A percentile compares a stretch with the other conserved stretches of the same genome.
phyloP scores from a whole-genome alignment of 169 alveolate genomes.

The Plasmodium knowlesi region DNA sequence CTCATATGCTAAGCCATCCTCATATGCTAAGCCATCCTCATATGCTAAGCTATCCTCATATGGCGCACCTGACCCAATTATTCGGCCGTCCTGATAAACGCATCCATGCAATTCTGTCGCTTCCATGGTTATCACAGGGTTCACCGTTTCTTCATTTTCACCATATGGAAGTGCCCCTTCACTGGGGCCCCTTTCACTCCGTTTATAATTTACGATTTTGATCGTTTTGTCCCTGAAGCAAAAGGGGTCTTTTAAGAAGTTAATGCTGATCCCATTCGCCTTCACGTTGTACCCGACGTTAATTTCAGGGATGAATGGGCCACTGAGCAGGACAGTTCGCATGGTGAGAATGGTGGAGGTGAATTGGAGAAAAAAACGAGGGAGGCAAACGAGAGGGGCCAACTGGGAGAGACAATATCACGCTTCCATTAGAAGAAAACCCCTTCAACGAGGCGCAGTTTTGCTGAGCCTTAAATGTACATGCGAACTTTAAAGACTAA shows the following conservation, averaged over 20 bases:
- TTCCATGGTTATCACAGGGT: not conserved
- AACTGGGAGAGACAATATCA: slow-evolving; percentile 2
- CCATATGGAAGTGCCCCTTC: not conserved
- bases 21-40: not conserved
- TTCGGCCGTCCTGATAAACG: not conserved
- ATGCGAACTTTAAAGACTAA: not conserved
- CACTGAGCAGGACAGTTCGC: slow-evolving; percentile 28
- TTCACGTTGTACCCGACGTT: slow-evolving; percentile 65
- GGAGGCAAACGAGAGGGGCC: not conserved
- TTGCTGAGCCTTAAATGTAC: not conserved
- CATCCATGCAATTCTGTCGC: not conserved
- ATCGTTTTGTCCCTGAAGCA: slow-evolving; percentile 48
- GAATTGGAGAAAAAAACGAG: not conserved
- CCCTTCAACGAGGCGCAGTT: not conserved
- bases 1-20: not conserved
- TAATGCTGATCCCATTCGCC: slow-evolving; percentile 53
- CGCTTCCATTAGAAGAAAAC: not conserved
- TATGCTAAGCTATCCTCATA: not conserved
- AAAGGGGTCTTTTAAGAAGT: slow-evolving; percentile 63
- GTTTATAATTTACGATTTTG: not conserved
- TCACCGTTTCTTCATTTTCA: slow-evolving; percentile 9
- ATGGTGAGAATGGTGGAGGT: not conserved
- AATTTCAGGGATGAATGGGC: slow-evolving; percentile 66
- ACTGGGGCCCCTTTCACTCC: not conserved
- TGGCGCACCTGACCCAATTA: not conserved